Base-by-base conservation (phyloP, 805 yeast genomes). In the Ogataea ramenticola region DNA sequence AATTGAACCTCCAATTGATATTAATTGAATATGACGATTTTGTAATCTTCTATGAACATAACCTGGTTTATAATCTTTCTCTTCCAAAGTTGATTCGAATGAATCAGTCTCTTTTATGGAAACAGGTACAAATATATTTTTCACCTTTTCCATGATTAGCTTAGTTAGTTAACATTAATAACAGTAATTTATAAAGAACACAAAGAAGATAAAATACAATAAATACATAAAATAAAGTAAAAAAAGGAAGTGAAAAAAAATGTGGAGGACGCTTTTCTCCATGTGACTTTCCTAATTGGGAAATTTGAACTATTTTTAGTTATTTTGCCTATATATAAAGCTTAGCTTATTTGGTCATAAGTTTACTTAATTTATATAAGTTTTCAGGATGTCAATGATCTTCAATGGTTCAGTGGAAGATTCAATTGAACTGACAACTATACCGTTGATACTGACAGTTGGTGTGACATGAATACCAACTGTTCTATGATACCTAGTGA, bases 391-490 rank as follows among this genome's bases (percentile, higher is more conserved):
- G 29, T 67, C 59, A 14, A 70, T 59, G 47, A 77, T 62, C 26
- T 70, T 71, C 3, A 68, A 79, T 5, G 68, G 54, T 5, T 75
- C 66, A 41, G 80, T 75, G 9, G 88, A 77, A 36, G 88, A 79
- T 53, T 82, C 84, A 54, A 87, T 72, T 7, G 68, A 53, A 31
- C 68, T 67, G 49, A 73, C 75, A 20, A 70, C 69, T 41, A 83
- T 75, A 1, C 96, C 96, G 58, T 86, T 75, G 34, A 87, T 65
- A 19, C 74, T 61, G 14, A 86, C 84, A 4, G 93, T 81, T 19
- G 96, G 96, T 3, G 93, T 85, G n/a, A 84, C 81, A 57, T 88
- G 96, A 33, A 84, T 77, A 37, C 91, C 88, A 36, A 80, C 75
- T 46, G 86, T 86, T 58, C 96, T 74, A 43, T 79, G 80, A 57